phyloP scores from a whole-genome alignment of 2,329 filamentous ascomycete species.

The Alternaria panax region DNA sequence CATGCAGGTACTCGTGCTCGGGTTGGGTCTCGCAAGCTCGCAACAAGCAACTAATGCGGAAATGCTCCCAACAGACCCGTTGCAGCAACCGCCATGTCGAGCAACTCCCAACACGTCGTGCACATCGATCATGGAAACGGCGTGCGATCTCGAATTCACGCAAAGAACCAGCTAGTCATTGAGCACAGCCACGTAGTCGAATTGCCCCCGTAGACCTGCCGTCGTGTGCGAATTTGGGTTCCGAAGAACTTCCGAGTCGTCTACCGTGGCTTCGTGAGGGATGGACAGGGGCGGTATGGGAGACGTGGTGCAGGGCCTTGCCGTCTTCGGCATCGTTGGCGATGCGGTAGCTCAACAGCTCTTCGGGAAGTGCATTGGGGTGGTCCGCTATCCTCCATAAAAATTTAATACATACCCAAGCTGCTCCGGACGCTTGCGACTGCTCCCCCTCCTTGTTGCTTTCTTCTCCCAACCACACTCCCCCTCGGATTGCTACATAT shows the following conservation, averaged over 20 bases:
- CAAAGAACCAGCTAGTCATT: not conserved
- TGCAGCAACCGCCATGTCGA: conserved; percentile 9
- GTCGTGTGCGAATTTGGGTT: conserved; percentile 13
- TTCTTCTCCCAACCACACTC: conserved; percentile 8
- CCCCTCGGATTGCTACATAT: conserved; percentile 4
- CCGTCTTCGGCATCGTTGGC: conserved; percentile 40
- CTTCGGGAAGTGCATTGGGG: conserved; percentile 44
- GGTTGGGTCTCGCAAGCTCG: conserved; percentile 30
- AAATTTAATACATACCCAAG: conserved; percentile 37
- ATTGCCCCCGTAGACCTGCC: conserved; percentile 1
- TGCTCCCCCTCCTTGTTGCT: conserved; percentile 15
- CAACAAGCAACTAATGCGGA: conserved; percentile 33
- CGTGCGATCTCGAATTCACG: not conserved
- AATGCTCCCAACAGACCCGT: conserved; percentile 27
- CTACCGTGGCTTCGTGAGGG: conserved; percentile 20
- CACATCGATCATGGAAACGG: not conserved
- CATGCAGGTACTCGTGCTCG: conserved; percentile 16
- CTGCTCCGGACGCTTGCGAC: conserved; percentile 2
- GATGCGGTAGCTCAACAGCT: conserved; percentile 47
- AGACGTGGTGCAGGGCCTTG: conserved; percentile 26
- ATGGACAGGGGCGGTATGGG: conserved; percentile 29
- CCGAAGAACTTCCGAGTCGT: conserved; percentile 27
- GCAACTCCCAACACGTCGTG: conserved; percentile 2
- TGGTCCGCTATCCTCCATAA: conserved; percentile 23
- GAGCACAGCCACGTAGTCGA: not conserved